Evolutionary conservation across 495 filamentous ascomycete genomes (phyloP).

Genomic region (Halenospora varia): DNA sequence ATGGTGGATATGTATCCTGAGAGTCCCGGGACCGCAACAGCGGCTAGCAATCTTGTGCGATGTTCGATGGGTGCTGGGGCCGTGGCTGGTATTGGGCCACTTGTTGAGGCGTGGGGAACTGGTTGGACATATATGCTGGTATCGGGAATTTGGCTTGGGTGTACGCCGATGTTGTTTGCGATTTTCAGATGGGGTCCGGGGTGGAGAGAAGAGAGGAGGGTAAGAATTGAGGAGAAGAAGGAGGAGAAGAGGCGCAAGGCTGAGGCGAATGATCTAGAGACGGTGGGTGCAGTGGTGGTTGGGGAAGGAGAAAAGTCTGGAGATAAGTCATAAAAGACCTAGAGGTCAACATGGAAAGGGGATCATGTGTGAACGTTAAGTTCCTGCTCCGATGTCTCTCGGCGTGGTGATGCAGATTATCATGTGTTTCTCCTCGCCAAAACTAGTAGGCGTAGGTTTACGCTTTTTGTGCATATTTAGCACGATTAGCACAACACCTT

Average conservation of each 20-base stretch:
- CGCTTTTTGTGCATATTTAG: too few species aligned
- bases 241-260: conserved; percentile 2
- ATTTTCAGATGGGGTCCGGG: conserved; percentile 35
- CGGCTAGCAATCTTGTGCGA: conserved; percentile 65
- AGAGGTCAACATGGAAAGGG: too few species aligned
- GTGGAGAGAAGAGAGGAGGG: conserved; percentile 31
- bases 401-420: too few species aligned
- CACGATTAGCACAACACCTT: too few species aligned
- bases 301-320: too few species aligned
- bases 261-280: too few species aligned
- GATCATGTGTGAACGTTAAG: too few species aligned
- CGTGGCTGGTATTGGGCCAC: conserved; percentile 60
- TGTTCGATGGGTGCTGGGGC: conserved; percentile 65
- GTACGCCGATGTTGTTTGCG: conserved; percentile 47
- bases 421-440: too few species aligned
- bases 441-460: too few species aligned
- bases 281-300: too few species aligned
- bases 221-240: conserved; percentile 14
- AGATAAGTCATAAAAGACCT: too few species aligned
- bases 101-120: conserved; percentile 59
- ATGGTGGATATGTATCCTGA: conserved; percentile 63
- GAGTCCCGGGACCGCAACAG: conserved; percentile 59
- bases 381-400: too few species aligned
- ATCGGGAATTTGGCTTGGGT: conserved; percentile 46
- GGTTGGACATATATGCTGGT: conserved; percentile 72